Base-by-base conservation (phyloP, 2,329 filamentous ascomycete species). In the Gremmenia infestans region DNA sequence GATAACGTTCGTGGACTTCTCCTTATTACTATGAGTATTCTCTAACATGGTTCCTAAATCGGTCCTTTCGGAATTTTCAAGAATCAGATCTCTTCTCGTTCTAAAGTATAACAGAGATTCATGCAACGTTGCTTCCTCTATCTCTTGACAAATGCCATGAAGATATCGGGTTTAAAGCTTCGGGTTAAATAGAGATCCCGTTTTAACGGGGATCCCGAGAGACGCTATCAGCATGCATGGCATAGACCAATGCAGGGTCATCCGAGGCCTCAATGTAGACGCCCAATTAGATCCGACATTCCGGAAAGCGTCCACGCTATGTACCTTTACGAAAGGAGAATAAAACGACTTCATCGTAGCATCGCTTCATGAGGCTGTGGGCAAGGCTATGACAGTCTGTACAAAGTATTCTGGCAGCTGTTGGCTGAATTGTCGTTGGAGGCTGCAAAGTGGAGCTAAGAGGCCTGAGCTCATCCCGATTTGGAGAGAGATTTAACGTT, bases 221-320 rank as follows among this genome's bases (percentile, higher is more conserved):
- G n/a, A n/a, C 22, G 45, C 45, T 23, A 48, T 23, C 12, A 32
- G 22, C 54, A 56, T 56, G 54, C 54, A 56, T 50, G 48, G 48
- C 54, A 54, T 42, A 32, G 42, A 45, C 48, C 25, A 49, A 53
- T 59, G 54, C 50, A 59, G 54, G 54, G 54, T 35, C 53, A 36
- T 35, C 48, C 45, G 42, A 25, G 42, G 36, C 25, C 40, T 49
- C 37, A 50, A 7, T 9, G 12, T 25, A 25, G 48, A n/a, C 43
- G 50, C 32, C 58, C 55, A 60, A 55, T 57, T 32, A 54, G 25
- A 35, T 37, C 28, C 2, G 15, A 5, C 15, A 23, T 56, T 58
- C 55, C 42, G 47, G 48, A 60, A 60, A 28, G 50, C 46, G 56
- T 58, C 53, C 17, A 58, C 53, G 58, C 56, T 22, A 36, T 54